Conservation (phyloP, 768 basidiomycete species). For the Mycena leptocephala region DNA sequence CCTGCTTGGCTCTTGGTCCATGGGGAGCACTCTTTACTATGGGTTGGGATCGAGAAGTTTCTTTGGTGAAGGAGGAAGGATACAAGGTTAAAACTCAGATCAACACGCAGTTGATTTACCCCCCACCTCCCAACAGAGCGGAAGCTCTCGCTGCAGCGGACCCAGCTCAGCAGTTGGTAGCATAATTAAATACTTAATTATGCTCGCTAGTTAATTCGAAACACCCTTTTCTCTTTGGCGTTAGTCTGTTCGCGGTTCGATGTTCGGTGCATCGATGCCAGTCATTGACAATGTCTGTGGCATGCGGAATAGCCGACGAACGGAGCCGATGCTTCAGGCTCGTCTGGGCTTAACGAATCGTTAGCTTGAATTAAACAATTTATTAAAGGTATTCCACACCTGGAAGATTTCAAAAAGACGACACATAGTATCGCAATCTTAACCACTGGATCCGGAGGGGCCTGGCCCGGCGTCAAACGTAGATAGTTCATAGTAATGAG, state of each 20-base stretch:
- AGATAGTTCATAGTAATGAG: not conserved
- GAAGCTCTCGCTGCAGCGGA: slow-evolving; percentile 34
- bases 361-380: not conserved
- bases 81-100: slow-evolving; percentile 37
- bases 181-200: not conserved
- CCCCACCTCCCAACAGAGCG: slow-evolving; percentile 32
- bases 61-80: slow-evolving; percentile 27
- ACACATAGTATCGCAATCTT: not conserved
- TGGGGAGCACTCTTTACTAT: slow-evolving; percentile 40
- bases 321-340: not conserved
- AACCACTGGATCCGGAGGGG: not conserved
- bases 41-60: slow-evolving; percentile 39
- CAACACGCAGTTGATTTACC: slow-evolving; percentile 39
- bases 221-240: not conserved
- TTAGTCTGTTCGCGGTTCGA: not conserved
- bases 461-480: not conserved
- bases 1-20: slow-evolving; percentile 39
- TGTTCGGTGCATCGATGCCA: not conserved
- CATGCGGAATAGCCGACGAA: not conserved
- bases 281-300: not conserved
- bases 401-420: not conserved
- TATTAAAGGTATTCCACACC: not conserved
- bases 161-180: slow-evolving; percentile 20
- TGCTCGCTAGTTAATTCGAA: not conserved
- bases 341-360: not conserved